phyloP scores from a whole-genome alignment of 2,329 filamentous ascomycete genomes.

The Pseudogymnoascus sp. region DNA sequence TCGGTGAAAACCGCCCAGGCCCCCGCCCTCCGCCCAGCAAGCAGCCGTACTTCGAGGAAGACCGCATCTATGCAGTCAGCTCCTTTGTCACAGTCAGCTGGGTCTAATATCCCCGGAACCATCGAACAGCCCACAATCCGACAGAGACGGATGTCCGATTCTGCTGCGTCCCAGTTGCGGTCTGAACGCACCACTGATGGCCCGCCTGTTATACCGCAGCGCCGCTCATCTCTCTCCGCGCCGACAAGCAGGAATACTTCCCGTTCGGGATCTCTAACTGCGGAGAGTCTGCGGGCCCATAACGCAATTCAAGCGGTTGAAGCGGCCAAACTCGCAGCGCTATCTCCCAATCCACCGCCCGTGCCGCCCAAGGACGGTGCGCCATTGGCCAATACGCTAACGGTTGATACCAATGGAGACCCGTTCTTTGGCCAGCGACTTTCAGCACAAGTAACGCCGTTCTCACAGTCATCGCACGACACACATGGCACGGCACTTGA shows the following conservation, averaged over 20 bases:
- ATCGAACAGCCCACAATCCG: constrained; percentile 31
- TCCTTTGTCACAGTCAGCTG: constrained; percentile 36
- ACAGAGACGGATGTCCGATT: constrained; percentile 26
- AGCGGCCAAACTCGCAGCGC: constrained; percentile 17
- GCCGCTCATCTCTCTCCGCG: constrained; percentile 55
- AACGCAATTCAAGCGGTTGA: constrained; percentile 28
- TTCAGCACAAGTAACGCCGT: constrained; percentile 52
- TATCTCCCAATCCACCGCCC: neutral
- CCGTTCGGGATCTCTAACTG: constrained; percentile 47
- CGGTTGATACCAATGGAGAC: constrained; percentile 46
- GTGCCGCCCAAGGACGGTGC: neutral
- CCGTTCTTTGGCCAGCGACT: constrained; percentile 45
- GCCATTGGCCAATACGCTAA: constrained; percentile 26
- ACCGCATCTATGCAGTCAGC: constrained; percentile 46
- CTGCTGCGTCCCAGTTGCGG: constrained; percentile 21
- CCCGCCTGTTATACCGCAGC: constrained; percentile 48
- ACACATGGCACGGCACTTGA: constrained; percentile 51
- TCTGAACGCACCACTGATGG: constrained; percentile 50
- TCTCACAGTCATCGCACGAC: constrained; percentile 54
- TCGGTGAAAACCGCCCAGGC: constrained; percentile 40
- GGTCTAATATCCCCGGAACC: constrained; percentile 37
- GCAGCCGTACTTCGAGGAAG: constrained; percentile 45
- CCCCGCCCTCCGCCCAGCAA: constrained; percentile 53
- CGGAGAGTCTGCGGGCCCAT: constrained; percentile 51
- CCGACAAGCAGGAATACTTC: constrained; percentile 53